Evolutionary conservation across 148 eudicot species (phyloP).

Genomic region (Rhododendron mucronatum): DNA sequence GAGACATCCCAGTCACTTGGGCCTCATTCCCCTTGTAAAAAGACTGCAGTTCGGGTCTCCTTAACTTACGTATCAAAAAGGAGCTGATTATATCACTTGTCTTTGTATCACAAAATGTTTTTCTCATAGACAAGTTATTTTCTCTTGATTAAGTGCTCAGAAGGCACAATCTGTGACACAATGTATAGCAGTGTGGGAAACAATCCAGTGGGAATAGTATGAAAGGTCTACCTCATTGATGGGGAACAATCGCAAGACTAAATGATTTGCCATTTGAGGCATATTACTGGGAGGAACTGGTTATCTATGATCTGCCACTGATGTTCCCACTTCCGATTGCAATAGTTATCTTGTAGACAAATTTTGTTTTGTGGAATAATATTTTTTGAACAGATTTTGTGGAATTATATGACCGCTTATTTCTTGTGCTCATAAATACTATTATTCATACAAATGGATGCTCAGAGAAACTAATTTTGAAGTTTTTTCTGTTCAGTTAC

Average conservation of each 20-base stretch:
- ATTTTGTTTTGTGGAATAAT: background rate
- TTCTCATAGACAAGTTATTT: background rate
- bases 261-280: background rate
- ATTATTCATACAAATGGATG: background rate
- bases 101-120: background rate
- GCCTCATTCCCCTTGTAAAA: background rate
- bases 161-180: background rate
- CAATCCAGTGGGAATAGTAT: background rate
- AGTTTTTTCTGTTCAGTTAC: conserved; percentile 41
- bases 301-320: background rate
- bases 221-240: background rate
- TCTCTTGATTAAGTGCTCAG: background rate
- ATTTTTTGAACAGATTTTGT: background rate
- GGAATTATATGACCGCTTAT: background rate
- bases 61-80: background rate
- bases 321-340: background rate
- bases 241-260: background rate
- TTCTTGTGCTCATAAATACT: background rate
- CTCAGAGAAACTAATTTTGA: background rate
- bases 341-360: background rate
- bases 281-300: background rate
- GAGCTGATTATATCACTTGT: background rate
- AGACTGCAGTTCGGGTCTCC: background rate
- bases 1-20: background rate
- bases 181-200: background rate